Evolutionary conservation across 139 green algal species (phyloP), one percentile per base, ranked within the genome.

Genomic region (Picochlorum sp.): DNA sequence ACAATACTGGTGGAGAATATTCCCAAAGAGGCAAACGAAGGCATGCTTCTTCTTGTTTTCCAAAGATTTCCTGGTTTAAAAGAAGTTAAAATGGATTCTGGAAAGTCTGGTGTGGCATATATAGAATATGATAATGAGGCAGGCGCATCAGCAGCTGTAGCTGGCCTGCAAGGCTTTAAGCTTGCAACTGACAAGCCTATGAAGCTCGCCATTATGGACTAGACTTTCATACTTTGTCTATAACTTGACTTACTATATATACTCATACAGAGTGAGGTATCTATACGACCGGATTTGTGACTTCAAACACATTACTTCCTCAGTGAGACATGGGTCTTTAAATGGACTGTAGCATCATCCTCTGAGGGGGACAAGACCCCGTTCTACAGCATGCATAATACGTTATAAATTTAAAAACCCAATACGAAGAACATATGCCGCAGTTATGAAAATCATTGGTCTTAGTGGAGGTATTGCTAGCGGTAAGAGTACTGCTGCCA

Each of bases 21-120:
- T 55, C 92, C 92, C 4, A 70, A 85, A 53, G 77, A 75, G 16
- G 89, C 82, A 33, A 98, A 75, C 31, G 76, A 79, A 35, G 54
- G 64, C 36, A 96, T 96, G 89, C 73, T 98, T 3, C 50, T 64
- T 22, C 82, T 93, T 77, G 81, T 98, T 1, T 97, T 98, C 79
- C 68, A 93, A 68, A 89, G 97, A 69, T 96, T 91, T 61, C 77
- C 78, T n/a, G 85, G 87, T 16, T 94, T 92, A 71, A 76, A 79
- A 63, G 84, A 97, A 70, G 90, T 94, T 58, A 39, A 75, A 16
- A 92, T 97, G 88, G 83, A 96, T 40, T 79, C 94, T 32, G 76
- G 79, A 26, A 81, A 83, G n/a, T 90, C 92, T 0, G 92, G 87
- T 50, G 97, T 97, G 53, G 89, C 89, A 0, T 97, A 98, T 72